A percentile compares a stretch with the other conserved stretches of the same genome.
Conservation (phyloP, 1,284 basidiomycete species). For the Malassezia vespertilionis region DNA sequence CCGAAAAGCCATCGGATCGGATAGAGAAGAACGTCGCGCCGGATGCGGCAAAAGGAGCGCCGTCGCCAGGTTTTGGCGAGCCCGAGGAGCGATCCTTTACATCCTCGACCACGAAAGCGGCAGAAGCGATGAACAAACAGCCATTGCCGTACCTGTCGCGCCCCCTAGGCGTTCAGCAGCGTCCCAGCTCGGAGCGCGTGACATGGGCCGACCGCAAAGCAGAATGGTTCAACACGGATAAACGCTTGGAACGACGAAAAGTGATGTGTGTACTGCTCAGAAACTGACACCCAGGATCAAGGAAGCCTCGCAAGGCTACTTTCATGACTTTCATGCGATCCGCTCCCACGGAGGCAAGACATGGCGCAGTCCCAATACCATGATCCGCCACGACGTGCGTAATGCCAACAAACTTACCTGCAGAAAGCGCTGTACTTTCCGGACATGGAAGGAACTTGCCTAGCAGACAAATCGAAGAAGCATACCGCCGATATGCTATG, state of each 20-base stretch:
- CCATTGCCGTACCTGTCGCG: conserved; percentile 56
- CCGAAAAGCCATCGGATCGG: too few species aligned
- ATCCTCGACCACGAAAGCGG: conserved; percentile 8
- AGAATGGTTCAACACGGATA: conserved; percentile 57
- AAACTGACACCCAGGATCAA: conserved; percentile 63
- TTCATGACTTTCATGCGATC: conserved; percentile 73
- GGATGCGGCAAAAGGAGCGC: background rate
- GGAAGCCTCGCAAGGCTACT: conserved; percentile 77
- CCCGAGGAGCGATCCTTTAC: conserved; percentile 8
- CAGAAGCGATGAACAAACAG: conserved; percentile 15
- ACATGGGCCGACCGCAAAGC: conserved; percentile 61
- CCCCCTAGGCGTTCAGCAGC: conserved; percentile 60
- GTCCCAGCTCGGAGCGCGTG: conserved; percentile 56
- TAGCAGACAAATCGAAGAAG: conserved; percentile 54
- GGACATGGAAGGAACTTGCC: conserved; percentile 64
- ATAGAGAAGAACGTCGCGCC: too few species aligned
- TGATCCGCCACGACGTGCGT: conserved; percentile 54
- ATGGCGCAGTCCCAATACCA: conserved; percentile 78
- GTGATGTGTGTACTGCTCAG: conserved; percentile 50
- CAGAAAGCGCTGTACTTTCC: conserved; percentile 67
- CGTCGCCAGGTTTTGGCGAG: background rate
- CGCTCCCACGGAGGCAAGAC: conserved; percentile 79
- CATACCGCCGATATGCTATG: conserved; percentile 69
- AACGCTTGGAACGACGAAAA: conserved; percentile 25
- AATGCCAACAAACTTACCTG: background rate